Base-by-base conservation (phyloP, 306 rosid genomes). In the Corylus americana region DNA sequence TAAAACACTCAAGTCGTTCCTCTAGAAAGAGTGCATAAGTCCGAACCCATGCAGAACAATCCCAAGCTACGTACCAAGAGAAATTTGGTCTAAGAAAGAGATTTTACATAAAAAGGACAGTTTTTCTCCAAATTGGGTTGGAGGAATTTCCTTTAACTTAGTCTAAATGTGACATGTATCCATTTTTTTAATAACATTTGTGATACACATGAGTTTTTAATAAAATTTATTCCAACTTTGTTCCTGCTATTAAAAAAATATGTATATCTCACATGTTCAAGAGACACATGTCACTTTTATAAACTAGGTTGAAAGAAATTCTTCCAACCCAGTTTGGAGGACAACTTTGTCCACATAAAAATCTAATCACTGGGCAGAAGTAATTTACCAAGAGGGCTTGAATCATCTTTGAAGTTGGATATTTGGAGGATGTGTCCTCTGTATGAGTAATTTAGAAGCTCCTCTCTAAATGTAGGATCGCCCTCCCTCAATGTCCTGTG, bases 401-500 rank as follows among this genome's bases (percentile, higher is more conserved):
- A 92, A 77, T 92, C 98, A 48, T 95, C 98, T 88, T 84, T 93
- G 73, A 95, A 95, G 79, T 90, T 89, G n/a, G 97, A 85, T 83
- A 95, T 90, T 84, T 90, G 96, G 83, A 95, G 92, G 83, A 95
- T 73, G 59, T 86, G 89, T 70, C 90, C 92, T 79, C 89, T 83
- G 27, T 83, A 74, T 5, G 97, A 84, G 77, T 87, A 95, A 75
- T 74, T 85, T 55, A 86, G 72, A 81, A 95, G 90, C 79, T 95
- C 98, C 77, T 91, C 98, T 83, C 87, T 89, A 82, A 92, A 91
- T 29, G 87, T 89, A 61, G 94, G 97, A 85, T 95, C 98, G 64
- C 97, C 97, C 74, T 95, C 98, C 87, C 98, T 90, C 80, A 95
- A 71, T 84, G 95, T 87, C 86, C 98, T 90, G 78, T 95, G 98